Conservation (phyloP, 495 filamentous ascomycete genomes). For the Hypoxylon crocopeplum region DNA sequence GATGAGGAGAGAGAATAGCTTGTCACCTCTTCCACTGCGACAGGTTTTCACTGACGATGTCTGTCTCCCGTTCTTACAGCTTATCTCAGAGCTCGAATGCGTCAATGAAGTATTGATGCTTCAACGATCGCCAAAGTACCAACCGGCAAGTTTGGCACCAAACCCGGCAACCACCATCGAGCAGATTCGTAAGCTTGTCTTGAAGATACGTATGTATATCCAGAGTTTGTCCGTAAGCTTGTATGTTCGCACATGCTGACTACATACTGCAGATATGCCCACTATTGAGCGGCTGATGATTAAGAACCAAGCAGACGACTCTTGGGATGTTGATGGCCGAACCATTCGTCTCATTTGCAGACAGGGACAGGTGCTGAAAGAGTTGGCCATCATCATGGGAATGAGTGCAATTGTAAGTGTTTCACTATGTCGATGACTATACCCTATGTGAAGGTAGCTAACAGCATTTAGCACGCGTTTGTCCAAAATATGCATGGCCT, state of each 20-base stretch:
- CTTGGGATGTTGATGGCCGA: slow-evolving; percentile 63
- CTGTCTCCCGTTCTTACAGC: slow-evolving; percentile 55
- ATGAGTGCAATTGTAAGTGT: slow-evolving; percentile 57
- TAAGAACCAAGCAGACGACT: slow-evolving; percentile 54
- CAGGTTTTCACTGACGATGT: slow-evolving; percentile 69
- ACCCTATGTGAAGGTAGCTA: not conserved
- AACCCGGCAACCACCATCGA: slow-evolving; percentile 55
- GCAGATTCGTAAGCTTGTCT: slow-evolving; percentile 57
- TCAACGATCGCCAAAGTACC: slow-evolving; percentile 57
- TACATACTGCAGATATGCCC: slow-evolving; percentile 14
- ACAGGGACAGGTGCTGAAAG: slow-evolving; percentile 55
- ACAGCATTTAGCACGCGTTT: slow-evolving; percentile 53
- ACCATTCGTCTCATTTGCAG: slow-evolving; percentile 55
- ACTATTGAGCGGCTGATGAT: slow-evolving; percentile 55
- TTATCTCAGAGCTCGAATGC: slow-evolving; percentile 56
- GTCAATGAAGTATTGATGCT: slow-evolving; percentile 64
- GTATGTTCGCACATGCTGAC: not conserved
- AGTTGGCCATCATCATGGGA: slow-evolving; percentile 61
- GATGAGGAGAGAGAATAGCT: slow-evolving; percentile 58
- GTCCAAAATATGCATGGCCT: slow-evolving; percentile 58
- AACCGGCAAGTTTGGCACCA: slow-evolving; percentile 56
- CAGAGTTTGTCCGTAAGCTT: not conserved
- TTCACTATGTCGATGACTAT: not conserved
- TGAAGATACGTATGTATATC: slow-evolving; percentile 54
- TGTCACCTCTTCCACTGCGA: slow-evolving; percentile 55